Conservation (phyloP, 495 filamentous ascomycete genomes). For the Tetracladium setigerum region DNA sequence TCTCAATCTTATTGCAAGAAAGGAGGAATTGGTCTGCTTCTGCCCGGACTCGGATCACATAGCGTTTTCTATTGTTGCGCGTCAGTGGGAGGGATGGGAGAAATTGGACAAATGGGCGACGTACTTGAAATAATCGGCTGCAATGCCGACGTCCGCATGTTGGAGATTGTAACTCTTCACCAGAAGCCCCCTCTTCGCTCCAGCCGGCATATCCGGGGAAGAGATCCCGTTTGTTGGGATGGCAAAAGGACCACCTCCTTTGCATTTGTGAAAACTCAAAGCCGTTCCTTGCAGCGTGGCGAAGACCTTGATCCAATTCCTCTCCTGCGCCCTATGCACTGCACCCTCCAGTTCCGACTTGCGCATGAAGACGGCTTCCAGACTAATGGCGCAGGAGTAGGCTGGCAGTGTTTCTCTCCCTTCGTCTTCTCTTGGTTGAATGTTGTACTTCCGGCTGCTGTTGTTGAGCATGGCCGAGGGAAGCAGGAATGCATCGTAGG, state of each 20-base stretch:
- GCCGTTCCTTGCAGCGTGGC: constrained; percentile 53
- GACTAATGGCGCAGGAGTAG: constrained; percentile 47
- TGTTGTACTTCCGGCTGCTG: constrained; percentile 20
- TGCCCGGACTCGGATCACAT: constrained; percentile 52
- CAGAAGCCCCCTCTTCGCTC: constrained; percentile 35
- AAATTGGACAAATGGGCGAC: too few relatives aligned
- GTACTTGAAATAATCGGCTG: constrained; percentile 54
- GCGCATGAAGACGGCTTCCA: constrained; percentile 43
- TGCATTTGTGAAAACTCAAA: constrained; percentile 47
- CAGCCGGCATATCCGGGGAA: constrained; percentile 33
- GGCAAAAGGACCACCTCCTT: constrained; percentile 34
- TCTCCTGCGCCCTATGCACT: constrained; percentile 41
- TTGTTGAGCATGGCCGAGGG: constrained; percentile 9
- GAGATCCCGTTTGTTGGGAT: constrained; percentile 24
- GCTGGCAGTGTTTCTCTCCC: constrained; percentile 38
- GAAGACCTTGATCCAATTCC: constrained; percentile 49
- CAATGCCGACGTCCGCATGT: constrained; percentile 58
- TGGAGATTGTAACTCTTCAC: constrained; percentile 52
- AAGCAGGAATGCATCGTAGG: constrained; percentile 28
- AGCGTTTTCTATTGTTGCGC: constrained; percentile 33
- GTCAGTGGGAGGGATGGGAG: too few relatives aligned
- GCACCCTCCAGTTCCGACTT: constrained; percentile 53
- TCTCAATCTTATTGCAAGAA: constrained; percentile 41
- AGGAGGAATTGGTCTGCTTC: constrained; percentile 61
- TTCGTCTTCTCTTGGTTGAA: constrained; percentile 34